These are phyloP conservation scores for Lindgomyces ingoldianus DNA, from an alignment of 495 filamentous ascomycete genomes.

Conservation along the genomic window DNA sequence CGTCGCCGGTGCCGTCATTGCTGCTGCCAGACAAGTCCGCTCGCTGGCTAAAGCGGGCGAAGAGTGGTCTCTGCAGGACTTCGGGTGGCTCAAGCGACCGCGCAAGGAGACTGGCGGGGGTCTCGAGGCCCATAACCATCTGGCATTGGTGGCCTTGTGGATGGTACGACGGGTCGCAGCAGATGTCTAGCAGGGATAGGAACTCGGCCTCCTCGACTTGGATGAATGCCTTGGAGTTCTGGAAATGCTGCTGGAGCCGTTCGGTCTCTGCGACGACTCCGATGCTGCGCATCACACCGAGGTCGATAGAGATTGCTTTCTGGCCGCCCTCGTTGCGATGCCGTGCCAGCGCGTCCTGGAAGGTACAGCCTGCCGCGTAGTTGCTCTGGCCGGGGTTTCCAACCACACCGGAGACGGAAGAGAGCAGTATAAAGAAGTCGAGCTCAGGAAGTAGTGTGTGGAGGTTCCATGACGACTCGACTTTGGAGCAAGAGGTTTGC, in stretches of 20 bases:
- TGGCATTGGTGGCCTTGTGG: too few relatives aligned
- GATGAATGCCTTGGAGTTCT: too few relatives aligned
- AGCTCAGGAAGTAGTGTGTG: constrained; percentile 17
- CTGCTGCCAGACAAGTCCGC: neutral
- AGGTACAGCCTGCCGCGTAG: constrained; percentile 15
- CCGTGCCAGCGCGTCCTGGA: constrained; percentile 12
- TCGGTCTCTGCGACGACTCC: constrained; percentile 9
- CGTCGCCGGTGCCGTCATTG: neutral
- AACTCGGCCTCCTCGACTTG: too few relatives aligned
- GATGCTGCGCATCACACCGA: constrained; percentile 5
- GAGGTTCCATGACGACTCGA: constrained; percentile 22
- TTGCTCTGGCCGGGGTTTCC: constrained; percentile 13
- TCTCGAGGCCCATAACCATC: too few relatives aligned
- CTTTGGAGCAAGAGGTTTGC: neutral
- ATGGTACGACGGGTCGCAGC: too few relatives aligned
- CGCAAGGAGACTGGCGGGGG: neutral
- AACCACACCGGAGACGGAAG: constrained; percentile 11
- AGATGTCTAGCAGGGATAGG: too few relatives aligned
- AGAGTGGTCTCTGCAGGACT: neutral
- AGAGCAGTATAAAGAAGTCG: constrained; percentile 29
- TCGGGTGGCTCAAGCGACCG: neutral
- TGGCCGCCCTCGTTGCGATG: neutral
- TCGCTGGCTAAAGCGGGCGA: neutral
- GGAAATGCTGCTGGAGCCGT: neutral
- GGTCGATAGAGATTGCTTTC: constrained; percentile 2